Evolutionary conservation across 1,139 yeast genomes (phyloP), one percentile per base, ranked within the genome.

Genomic region (Taphrina deformans): DNA sequence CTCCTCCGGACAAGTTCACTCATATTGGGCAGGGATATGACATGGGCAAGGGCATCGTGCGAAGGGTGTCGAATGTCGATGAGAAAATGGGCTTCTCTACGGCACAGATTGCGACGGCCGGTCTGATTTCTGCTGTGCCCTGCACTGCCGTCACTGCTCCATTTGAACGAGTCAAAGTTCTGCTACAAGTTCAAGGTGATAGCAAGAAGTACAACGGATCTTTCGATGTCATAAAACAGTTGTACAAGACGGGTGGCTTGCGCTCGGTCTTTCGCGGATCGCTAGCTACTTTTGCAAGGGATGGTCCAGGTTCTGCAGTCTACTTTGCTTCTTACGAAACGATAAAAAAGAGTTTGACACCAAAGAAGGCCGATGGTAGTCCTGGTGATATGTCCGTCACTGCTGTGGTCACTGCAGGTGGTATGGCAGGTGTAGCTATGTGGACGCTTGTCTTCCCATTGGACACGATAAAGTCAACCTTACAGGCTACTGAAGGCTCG

Each of bases 281-380:
- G 0, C 82, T 82, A 26, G 97, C 97, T 4, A 93, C 99, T 0
- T 79, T 93, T 70, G 96, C 96, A 16, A 86, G 99, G 77, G 99
- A 93, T 74, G 98, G 98, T 10, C 99, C 99, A 0, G 99, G 99
- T 2, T 88, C 96, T n/a, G 98, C 98, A 0, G 81, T 91, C 38
- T 93, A 93, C 78, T 93, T 93, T 76, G 98, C 97, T 2, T 89
- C 97, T 1, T 93, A 93, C 76, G 99, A 93, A 76, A 81, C 83
- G 71, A 78, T 89, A 69, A 93, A 93, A 78, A 80, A 82, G 67
- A 76, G 74, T 67, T 80, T 87, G 73, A 83, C 92, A 51, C 78
- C 77, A 21, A 88, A 85, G 58, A 80, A 83, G 66, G 71, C 74
- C 41, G 67, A 67, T 38, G 75, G 89, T 75, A 86, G 90, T 12